Evolutionary conservation across 371 early-diverging fungal genomes (phyloP).

Genomic region (Mortierella sp.): DNA sequence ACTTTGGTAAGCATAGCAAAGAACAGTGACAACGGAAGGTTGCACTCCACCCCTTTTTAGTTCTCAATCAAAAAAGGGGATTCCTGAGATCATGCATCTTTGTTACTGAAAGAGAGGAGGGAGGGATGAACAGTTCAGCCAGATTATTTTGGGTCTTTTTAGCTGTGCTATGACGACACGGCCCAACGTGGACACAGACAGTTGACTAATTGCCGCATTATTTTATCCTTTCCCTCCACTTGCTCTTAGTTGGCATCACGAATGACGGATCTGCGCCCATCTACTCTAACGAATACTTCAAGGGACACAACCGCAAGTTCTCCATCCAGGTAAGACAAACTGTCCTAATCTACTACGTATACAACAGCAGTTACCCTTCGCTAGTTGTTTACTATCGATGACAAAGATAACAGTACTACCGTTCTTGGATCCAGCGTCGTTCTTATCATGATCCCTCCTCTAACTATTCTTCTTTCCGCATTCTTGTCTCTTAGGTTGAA

Average conservation of each 20-base stretch:
- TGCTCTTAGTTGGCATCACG: slow-evolving; percentile 41
- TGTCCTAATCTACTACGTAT: neutral
- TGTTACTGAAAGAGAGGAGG: neutral
- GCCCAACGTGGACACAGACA: neutral
- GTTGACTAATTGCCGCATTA: neutral
- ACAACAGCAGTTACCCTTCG: neutral
- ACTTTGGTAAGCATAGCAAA: slow-evolving; percentile 59
- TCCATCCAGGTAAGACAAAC: slow-evolving; percentile 62
- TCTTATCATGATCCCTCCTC: neutral
- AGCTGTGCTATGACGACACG: slow-evolving; percentile 7
- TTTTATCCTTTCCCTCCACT: neutral
- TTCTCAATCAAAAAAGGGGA: neutral
- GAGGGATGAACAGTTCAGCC: slow-evolving; percentile 11
- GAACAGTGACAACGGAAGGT: neutral
- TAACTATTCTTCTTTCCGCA: neutral
- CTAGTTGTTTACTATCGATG: neutral
- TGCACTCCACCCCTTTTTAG: neutral
- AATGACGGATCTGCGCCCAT: slow-evolving; percentile 58
- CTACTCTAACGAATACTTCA: slow-evolving; percentile 64
- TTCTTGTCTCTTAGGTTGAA: slow-evolving; percentile 59
- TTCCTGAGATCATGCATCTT: neutral
- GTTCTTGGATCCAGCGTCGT: neutral
- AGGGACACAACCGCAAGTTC: slow-evolving; percentile 67
- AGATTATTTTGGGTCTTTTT: neutral
- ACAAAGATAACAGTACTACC: neutral